A percentile compares a stretch with the other conserved stretches of the same genome.
These are phyloP conservation scores for Eucalyptus marginata DNA, from an alignment of 345 rosid genomes.

Conservation along the genomic window DNA sequence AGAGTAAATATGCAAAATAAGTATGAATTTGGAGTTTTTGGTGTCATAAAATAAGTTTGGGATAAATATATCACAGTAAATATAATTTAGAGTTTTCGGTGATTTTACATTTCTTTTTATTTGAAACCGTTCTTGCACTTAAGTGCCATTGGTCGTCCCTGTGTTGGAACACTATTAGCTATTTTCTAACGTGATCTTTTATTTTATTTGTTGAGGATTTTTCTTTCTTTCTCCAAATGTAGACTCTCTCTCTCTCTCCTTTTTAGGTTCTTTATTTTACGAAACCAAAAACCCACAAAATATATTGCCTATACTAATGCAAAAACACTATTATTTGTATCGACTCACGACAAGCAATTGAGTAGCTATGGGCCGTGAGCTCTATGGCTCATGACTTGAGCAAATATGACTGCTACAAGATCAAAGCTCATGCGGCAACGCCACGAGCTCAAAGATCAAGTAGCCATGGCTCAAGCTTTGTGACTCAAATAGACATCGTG, in stretches of 20 bases:
- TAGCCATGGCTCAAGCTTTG: background rate
- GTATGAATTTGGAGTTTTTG: no score
- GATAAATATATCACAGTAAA: no score
- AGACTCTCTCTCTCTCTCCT: background rate
- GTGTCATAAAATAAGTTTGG: no score
- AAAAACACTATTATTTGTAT: background rate
- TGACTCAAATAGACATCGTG: background rate
- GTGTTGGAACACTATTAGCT: background rate
- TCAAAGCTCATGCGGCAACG: background rate
- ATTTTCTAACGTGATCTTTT: accelerated
- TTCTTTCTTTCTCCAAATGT: background rate
- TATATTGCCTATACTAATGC: background rate
- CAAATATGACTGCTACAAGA: background rate
- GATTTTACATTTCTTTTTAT: no score
- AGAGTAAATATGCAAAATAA: no score
- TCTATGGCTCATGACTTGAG: background rate
- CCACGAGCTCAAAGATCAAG: background rate
- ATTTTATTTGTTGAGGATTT: background rate
- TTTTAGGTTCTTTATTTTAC: background rate
- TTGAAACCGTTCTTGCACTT: background rate
- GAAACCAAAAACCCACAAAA: background rate
- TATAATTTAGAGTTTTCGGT: no score
- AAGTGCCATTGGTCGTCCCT: background rate
- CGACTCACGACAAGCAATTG: accelerated
- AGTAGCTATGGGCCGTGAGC: background rate